Conservation (phyloP, 2,329 filamentous ascomycete species). For the Talaromyces sp. region DNA sequence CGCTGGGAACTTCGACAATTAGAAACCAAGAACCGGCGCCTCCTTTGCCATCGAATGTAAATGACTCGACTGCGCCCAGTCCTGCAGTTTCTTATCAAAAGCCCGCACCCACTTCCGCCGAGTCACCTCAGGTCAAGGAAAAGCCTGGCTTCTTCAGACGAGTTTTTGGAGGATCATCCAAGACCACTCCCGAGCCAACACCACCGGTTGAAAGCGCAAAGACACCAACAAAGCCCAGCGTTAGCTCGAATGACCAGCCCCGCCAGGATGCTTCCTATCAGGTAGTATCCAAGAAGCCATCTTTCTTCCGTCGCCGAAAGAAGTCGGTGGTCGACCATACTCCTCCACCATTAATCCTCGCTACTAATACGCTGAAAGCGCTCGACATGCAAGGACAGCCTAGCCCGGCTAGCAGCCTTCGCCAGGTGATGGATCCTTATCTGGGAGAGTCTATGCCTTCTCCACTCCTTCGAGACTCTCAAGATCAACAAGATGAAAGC, state of each 20-base stretch:
- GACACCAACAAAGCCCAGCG: slow-evolving; percentile 21
- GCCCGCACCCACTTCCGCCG: slow-evolving; percentile 31
- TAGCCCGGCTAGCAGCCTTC: slow-evolving; percentile 73
- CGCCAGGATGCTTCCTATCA: slow-evolving; percentile 32
- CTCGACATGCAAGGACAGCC: slow-evolving; percentile 31
- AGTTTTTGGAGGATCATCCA: slow-evolving; percentile 71
- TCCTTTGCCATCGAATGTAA: slow-evolving; percentile 35
- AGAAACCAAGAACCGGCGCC: slow-evolving; percentile 27
- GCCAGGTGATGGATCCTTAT: slow-evolving; percentile 83
- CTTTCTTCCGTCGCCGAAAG: slow-evolving; percentile 90
- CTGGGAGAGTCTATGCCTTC: slow-evolving; percentile 38
- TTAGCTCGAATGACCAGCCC: slow-evolving; percentile 16
- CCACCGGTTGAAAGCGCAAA: slow-evolving; percentile 12
- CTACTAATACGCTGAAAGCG: slow-evolving; percentile 37
- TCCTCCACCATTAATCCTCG: slow-evolving; percentile 51
- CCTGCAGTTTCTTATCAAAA: slow-evolving; percentile 51
- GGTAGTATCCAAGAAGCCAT: slow-evolving; percentile 85
- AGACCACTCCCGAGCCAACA: slow-evolving; percentile 27
- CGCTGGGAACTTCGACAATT: slow-evolving; percentile 31
- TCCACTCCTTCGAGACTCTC: slow-evolving; percentile 14
- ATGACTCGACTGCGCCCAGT: slow-evolving; percentile 48
- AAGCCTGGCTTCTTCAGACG: slow-evolving; percentile 86
- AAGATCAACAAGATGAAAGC: slow-evolving; percentile 17
- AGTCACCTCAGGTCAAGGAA: slow-evolving; percentile 53
- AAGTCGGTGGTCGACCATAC: slow-evolving; percentile 71